Conservation (phyloP, 1,284 basidiomycete genomes). For the Pseudozyma tsukubaensis region DNA sequence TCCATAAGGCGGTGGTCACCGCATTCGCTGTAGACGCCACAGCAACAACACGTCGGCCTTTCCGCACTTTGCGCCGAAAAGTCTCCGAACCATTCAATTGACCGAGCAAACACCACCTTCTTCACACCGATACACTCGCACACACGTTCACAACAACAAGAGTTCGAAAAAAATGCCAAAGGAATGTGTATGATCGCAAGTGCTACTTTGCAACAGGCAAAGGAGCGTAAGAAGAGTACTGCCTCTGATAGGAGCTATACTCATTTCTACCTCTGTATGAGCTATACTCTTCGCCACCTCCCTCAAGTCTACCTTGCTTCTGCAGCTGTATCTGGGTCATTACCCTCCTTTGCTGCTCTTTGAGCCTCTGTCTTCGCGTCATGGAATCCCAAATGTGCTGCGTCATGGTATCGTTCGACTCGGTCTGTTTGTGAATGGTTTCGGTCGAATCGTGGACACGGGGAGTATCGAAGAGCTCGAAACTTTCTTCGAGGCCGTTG, state of each 20-base stretch:
- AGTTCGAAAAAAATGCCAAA: too few relatives aligned
- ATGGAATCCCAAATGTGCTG: not conserved
- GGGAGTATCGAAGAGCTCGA: slow-evolving; percentile 25
- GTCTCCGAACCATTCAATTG: too few relatives aligned
- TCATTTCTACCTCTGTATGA: not conserved
- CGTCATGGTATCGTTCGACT: slow-evolving; percentile 13
- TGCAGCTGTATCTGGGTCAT: not conserved
- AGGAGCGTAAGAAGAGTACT: not conserved
- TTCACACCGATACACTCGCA: too few relatives aligned
- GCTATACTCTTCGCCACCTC: too few relatives aligned
- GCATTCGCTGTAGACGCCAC: too few relatives aligned
- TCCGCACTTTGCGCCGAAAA: too few relatives aligned
- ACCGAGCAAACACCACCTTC: too few relatives aligned
- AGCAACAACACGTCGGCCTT: too few relatives aligned
- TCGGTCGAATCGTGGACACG: slow-evolving; percentile 32
- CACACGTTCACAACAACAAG: too few relatives aligned
- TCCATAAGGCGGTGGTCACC: too few relatives aligned
- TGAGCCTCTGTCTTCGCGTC: not conserved
- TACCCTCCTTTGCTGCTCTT: not conserved
- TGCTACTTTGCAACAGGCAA: too few relatives aligned
- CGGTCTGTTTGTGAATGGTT: slow-evolving; percentile 9
- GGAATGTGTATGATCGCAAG: too few relatives aligned
- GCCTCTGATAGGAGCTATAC: not conserved
- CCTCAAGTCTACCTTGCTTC: not conserved
- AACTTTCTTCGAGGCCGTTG: slow-evolving; percentile 10